A percentile compares a stretch with the other conserved stretches of the same genome.
phyloP scores from a whole-genome alignment of 1,139 yeast species.

The Pichia sp. region DNA sequence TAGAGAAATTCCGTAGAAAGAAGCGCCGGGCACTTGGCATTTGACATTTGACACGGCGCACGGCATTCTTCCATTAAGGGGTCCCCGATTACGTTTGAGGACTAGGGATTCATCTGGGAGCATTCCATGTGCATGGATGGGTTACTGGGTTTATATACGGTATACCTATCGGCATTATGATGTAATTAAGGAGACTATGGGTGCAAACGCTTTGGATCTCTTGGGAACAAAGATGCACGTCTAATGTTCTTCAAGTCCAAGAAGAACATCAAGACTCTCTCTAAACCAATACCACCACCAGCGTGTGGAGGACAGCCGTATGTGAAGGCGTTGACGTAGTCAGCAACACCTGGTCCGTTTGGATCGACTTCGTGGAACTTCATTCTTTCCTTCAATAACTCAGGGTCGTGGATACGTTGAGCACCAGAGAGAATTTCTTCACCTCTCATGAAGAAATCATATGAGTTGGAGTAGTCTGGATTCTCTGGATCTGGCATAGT shows the following conservation, averaged over 20 bases:
- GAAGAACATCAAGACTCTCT: conserved; percentile 98
- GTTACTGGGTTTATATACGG: no score
- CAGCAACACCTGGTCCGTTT: conserved; percentile 70
- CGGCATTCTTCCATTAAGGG: no score
- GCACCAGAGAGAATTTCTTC: conserved; percentile 99
- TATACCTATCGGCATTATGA: no score
- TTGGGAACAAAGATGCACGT: conserved; percentile 96
- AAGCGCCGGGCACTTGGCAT: no score
- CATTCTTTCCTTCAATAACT: conserved; percentile 75
- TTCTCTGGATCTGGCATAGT: conserved; percentile 98
- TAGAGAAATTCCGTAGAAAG: no score
- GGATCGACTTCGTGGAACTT: conserved; percentile 78
- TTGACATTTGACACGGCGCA: no score
- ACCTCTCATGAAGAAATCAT: conserved; percentile 99
- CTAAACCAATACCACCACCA: conserved; percentile 99
- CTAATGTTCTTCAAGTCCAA: conserved; percentile 94
- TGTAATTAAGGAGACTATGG: conserved; percentile 52
- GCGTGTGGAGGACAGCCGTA: conserved; percentile 99
- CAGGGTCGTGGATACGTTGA: conserved; percentile 96
- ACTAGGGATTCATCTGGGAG: no score
- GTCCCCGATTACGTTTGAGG: no score
- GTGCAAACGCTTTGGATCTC: conserved; percentile 92
- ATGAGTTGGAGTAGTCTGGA: conserved; percentile 86
- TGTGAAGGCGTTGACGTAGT: conserved; percentile 85
- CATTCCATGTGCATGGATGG: no score